phyloP scores from a whole-genome alignment of 2,329 filamentous ascomycete genomes.

The Coniella vitis region DNA sequence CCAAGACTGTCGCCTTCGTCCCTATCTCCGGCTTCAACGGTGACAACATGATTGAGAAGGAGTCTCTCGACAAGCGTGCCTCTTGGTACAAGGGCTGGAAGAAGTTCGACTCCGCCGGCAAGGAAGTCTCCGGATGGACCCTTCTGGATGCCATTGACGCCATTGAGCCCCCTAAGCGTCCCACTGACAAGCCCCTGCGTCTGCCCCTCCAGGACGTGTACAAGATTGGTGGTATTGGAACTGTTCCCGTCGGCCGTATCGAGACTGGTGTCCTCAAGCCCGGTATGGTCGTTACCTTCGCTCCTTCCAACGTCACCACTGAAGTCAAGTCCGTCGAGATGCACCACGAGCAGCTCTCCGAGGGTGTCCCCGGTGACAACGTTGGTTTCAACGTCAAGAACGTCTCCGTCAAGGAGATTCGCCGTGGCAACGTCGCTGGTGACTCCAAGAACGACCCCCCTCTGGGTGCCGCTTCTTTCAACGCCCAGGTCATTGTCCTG shows the following conservation, averaged over 20 bases:
- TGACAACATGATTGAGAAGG: slow-evolving; percentile 96
- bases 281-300: slow-evolving; percentile 95
- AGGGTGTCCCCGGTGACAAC: slow-evolving; percentile 99
- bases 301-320: slow-evolving; percentile 97
- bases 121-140: slow-evolving; percentile 88
- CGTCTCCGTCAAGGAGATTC: slow-evolving; percentile 99
- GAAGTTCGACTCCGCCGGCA: slow-evolving; percentile 83
- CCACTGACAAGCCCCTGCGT: slow-evolving; percentile 98
- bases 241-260: slow-evolving; percentile 99
- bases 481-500: slow-evolving; percentile 99
- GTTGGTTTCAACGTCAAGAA: slow-evolving; percentile 99
- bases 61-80: slow-evolving; percentile 72
- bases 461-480: slow-evolving; percentile 84
- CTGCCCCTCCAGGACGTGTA: slow-evolving; percentile 99
- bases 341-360: slow-evolving; percentile 97
- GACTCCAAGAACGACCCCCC: slow-evolving; percentile 99
- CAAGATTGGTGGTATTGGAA: slow-evolving; percentile 99
- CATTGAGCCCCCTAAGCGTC: slow-evolving; percentile 88
- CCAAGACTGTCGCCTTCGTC: slow-evolving; percentile 96
- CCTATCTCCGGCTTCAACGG: slow-evolving; percentile 99
- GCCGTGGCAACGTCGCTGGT: slow-evolving; percentile 99
- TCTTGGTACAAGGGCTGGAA: slow-evolving; percentile 99
- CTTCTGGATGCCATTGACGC: slow-evolving; percentile 98
- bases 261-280: slow-evolving; percentile 96
- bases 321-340: slow-evolving; percentile 99